Conservation (phyloP, 2,329 filamentous ascomycete genomes). For the Lachnellula suecica region DNA sequence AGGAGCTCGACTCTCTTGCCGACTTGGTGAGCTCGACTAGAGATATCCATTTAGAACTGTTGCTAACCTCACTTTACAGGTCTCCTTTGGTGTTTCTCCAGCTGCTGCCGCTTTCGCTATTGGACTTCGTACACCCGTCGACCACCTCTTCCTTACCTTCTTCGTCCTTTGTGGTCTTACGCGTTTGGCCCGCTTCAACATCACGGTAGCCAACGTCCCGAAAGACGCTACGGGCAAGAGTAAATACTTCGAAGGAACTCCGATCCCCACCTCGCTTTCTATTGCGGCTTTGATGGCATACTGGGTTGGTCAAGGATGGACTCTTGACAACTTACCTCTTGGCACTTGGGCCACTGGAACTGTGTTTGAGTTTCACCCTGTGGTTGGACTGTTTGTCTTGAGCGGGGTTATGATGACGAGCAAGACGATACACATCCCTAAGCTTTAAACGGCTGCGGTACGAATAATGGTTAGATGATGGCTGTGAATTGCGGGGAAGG, state of each 20-base stretch:
- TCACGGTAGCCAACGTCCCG: slow-evolving; percentile 84
- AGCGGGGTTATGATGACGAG: slow-evolving; percentile 95
- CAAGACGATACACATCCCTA: slow-evolving; percentile 92
- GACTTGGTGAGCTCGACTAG: slow-evolving; percentile 68
- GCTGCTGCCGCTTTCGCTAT: slow-evolving; percentile 86
- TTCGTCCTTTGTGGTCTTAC: slow-evolving; percentile 96
- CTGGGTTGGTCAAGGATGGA: slow-evolving; percentile 81
- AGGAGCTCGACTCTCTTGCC: slow-evolving; percentile 93
- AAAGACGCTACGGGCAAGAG: slow-evolving; percentile 92
- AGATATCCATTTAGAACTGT: background rate
- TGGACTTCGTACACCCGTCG: slow-evolving; percentile 78
- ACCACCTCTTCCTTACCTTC: slow-evolving; percentile 77
- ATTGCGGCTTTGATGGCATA: slow-evolving; percentile 85
- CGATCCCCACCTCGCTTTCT: slow-evolving; percentile 85
- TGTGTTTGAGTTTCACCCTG: slow-evolving; percentile 78
- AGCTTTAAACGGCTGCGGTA: slow-evolving; percentile 54
- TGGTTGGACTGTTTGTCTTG: slow-evolving; percentile 76
- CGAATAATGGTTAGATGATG: background rate
- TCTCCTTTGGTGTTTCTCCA: slow-evolving; percentile 92
- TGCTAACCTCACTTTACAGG: slow-evolving; percentile 48
- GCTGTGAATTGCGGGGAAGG: background rate
- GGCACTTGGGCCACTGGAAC: slow-evolving; percentile 69
- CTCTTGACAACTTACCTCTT: slow-evolving; percentile 74
- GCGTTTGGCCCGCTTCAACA: slow-evolving; percentile 94
- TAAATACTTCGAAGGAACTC: slow-evolving; percentile 94